Evolutionary conservation across 1,284 basidiomycete species (phyloP).

Genomic region (Rhodotorula glutinis): DNA sequence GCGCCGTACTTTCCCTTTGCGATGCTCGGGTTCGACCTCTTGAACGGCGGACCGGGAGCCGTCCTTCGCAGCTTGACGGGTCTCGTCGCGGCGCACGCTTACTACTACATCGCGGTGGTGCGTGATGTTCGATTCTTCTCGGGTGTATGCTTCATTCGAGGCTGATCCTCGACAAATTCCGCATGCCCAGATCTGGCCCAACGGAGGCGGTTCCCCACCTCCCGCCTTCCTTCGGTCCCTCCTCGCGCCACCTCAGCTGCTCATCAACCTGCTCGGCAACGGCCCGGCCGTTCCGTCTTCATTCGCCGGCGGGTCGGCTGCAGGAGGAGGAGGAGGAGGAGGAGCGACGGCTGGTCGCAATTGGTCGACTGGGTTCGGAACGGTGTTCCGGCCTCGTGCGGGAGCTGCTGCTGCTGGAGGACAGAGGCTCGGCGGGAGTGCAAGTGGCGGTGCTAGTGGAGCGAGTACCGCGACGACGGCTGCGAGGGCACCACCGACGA

Average conservation of each 20-base stretch:
- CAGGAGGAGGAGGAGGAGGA: background rate
- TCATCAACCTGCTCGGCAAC: slow-evolving; percentile 26
- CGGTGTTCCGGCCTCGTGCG: background rate
- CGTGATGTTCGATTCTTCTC: slow-evolving; percentile 17
- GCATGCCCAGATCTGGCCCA: slow-evolving; percentile 24
- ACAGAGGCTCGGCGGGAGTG: background rate
- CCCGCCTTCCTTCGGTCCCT: slow-evolving; percentile 10
- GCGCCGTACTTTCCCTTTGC: slow-evolving; percentile 70
- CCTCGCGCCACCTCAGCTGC: slow-evolving; percentile 22
- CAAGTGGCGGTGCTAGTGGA: background rate
- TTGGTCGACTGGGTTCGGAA: background rate
- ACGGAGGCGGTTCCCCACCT: slow-evolving; percentile 5
- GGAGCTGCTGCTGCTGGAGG: background rate
- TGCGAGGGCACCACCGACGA: background rate
- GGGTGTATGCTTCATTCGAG: too few species aligned
- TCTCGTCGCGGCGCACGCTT: slow-evolving; percentile 68
- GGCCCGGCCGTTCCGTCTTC: slow-evolving; percentile 16
- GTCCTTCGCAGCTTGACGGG: slow-evolving; percentile 65
- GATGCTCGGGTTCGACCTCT: slow-evolving; percentile 67
- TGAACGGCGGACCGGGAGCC: slow-evolving; percentile 61
- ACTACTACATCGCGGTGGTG: slow-evolving; percentile 42
- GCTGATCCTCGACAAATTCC: background rate
- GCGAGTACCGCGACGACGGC: background rate
- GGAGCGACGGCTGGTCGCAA: too few species aligned
- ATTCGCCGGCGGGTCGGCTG: background rate